Base-by-base conservation (phyloP, 1,284 basidiomycete genomes). In the Neotropicomus parvogracilis region DNA sequence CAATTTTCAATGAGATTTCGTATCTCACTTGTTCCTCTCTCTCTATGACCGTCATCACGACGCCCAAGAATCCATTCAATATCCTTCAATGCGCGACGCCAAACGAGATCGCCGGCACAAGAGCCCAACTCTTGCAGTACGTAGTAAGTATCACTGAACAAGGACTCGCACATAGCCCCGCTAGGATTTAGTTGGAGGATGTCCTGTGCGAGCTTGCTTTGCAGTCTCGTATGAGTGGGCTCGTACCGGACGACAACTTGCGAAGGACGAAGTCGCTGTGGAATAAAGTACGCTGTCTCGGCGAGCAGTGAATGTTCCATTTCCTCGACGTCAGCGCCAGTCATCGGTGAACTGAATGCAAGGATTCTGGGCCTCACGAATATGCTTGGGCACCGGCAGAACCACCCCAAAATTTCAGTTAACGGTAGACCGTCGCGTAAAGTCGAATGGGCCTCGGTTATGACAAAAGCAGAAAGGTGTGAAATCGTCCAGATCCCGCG, bases 41-140 rank as follows among this genome's bases (percentile, higher is more conserved):
- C 53, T 31, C 42, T 39, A 44, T 46, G 42, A 8, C 70, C 69
- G 10, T 69, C 68, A 19, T 72, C 69, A 20, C 68, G 66, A 21
- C 58, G 58, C 43, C 63, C 64, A 16, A 58, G 48, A 35, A 55
- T 49, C 35, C 58, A 52, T 24, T 49, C 53, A 5, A 56, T 44
- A 48, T 73, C 72, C 46, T 71, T 73, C 42, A 77, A 57, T 17
- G 74, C 73, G 35, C 72, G 72, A 53, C 78, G 73, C 84, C 83
- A 88, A 45, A 82, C 69, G 33, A 85, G 65, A 56, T 87, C 82
- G 37, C 78, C 74, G 41, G 81, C 84, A 54, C 79, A 86, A 24
- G 73, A 55, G 7, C 85, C 85, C 34, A 88, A 59, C 57, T 84
- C 77, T 20, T 63, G 57, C 29, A 77, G 61, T 17, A 73, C 72